Evolutionary conservation across 2,329 filamentous ascomycete genomes (phyloP).

Genomic region (Trichoderma polysporum): DNA sequence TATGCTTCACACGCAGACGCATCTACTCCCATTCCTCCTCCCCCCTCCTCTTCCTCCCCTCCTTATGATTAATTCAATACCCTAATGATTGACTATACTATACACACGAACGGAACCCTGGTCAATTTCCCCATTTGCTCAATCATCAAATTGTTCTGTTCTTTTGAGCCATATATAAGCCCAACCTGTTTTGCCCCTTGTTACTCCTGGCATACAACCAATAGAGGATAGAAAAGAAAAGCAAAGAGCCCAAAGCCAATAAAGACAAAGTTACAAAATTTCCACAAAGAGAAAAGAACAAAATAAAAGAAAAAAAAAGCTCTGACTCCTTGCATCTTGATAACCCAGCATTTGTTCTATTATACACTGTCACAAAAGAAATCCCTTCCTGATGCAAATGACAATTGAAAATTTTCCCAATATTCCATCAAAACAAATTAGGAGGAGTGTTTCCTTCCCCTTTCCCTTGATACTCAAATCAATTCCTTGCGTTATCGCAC

Average conservation of each 20-base stretch:
- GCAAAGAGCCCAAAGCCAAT: background rate
- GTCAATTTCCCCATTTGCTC: background rate
- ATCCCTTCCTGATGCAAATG: constrained; percentile 10
- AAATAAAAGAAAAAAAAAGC: background rate
- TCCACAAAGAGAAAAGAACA: constrained; percentile 1
- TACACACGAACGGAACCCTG: background rate
- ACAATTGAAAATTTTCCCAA: background rate
- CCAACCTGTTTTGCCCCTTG: background rate
- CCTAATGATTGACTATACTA: background rate
- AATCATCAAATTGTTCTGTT: background rate
- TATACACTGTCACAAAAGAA: constrained; percentile 12
- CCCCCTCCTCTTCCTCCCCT: background rate
- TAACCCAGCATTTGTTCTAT: constrained; percentile 20
- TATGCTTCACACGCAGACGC: too few species aligned
- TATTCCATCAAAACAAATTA: background rate
- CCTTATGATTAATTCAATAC: background rate
- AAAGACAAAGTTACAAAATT: background rate
- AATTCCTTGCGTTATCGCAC: background rate
- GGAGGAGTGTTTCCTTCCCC: background rate
- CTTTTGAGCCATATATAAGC: background rate
- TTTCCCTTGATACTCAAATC: background rate
- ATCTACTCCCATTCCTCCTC: background rate
- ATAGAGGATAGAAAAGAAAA: background rate
- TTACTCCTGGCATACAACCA: background rate
- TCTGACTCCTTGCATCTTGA: constrained; percentile 11